Percentiles rank a stretch among this genome's conserved stretches.
Evolutionary conservation across 192 early-diverging fungal genomes (phyloP).

Genomic region (Physocladia obscura): DNA sequence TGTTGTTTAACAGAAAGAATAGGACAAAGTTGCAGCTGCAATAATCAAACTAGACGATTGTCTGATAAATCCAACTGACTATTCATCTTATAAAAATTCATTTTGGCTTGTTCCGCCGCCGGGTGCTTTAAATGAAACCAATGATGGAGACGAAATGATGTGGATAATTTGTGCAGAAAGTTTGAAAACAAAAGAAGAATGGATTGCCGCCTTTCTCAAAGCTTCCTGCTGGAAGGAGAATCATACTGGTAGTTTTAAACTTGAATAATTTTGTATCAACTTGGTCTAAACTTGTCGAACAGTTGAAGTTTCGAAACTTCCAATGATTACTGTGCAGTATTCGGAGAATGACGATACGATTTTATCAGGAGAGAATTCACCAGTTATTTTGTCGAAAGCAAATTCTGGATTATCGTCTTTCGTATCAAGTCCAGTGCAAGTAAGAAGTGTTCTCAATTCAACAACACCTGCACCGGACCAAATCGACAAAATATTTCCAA

Average conservation of each 20-base stretch:
- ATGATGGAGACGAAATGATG: constrained; percentile 17
- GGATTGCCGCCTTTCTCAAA: constrained; percentile 18
- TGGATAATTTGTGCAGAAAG: constrained; percentile 7
- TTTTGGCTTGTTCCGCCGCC: constrained; percentile 23
- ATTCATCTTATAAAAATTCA: neutral
- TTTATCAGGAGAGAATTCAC: neutral
- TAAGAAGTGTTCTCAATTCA: too few relatives aligned
- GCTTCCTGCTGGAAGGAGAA: constrained; percentile 16
- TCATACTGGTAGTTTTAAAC: neutral
- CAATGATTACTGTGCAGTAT: constrained; percentile 13
- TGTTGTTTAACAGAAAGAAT: too few relatives aligned
- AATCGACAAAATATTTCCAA: constrained; percentile 19
- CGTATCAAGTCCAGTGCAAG: neutral
- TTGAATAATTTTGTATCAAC: neutral
- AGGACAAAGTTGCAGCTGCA: constrained; percentile 20
- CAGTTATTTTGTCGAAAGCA: neutral
- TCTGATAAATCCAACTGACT: constrained; percentile 23
- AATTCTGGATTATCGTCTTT: neutral
- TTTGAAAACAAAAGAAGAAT: constrained; percentile 8
- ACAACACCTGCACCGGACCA: neutral
- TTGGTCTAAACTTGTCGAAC: neutral
- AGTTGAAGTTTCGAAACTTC: constrained; percentile 12
- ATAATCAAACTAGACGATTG: constrained; percentile 32
- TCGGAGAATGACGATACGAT: constrained; percentile 1
- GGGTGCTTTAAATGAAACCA: constrained; percentile 28